These are phyloP conservation scores for Candida koratica DNA, from an alignment of 805 yeast genomes.

Conservation along the genomic window DNA sequence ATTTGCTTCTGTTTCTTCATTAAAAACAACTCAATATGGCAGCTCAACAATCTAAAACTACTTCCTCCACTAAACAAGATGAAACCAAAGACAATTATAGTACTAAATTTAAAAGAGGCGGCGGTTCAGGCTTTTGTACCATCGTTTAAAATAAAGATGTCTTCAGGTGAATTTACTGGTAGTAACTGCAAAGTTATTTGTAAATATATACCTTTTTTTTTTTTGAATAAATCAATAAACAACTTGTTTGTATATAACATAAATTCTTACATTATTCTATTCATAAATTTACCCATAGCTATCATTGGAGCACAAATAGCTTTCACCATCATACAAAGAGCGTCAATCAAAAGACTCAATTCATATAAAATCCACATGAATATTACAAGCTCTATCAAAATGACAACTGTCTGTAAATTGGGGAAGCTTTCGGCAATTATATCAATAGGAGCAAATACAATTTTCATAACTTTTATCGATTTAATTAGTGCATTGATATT, in stretches of 20 bases:
- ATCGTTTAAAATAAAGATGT: background rate
- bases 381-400: conserved; percentile 34
- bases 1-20: background rate
- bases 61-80: conserved; percentile 2
- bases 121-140: conserved; percentile 2
- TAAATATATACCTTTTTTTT: conserved; percentile 6
- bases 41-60: conserved; percentile 5
- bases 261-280: conserved; percentile 34
- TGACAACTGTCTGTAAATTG: conserved; percentile 35
- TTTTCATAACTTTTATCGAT: conserved; percentile 31
- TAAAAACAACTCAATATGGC: conserved; percentile 3
- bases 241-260: too few relatives aligned
- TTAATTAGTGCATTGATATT: conserved; percentile 33
- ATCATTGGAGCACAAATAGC: conserved; percentile 47
- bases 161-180: conserved; percentile 5
- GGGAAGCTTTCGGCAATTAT: conserved; percentile 36
- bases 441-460: conserved; percentile 40
- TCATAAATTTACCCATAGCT: conserved; percentile 42
- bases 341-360: conserved; percentile 39
- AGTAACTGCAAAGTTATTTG: conserved; percentile 1
- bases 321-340: conserved; percentile 42
- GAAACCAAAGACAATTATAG: conserved; percentile 5
- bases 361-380: conserved; percentile 42
- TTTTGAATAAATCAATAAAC: too few relatives aligned
- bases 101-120: conserved; percentile 1